Base-by-base conservation (phyloP, 495 filamentous ascomycete species). In the Neurospora sp. region DNA sequence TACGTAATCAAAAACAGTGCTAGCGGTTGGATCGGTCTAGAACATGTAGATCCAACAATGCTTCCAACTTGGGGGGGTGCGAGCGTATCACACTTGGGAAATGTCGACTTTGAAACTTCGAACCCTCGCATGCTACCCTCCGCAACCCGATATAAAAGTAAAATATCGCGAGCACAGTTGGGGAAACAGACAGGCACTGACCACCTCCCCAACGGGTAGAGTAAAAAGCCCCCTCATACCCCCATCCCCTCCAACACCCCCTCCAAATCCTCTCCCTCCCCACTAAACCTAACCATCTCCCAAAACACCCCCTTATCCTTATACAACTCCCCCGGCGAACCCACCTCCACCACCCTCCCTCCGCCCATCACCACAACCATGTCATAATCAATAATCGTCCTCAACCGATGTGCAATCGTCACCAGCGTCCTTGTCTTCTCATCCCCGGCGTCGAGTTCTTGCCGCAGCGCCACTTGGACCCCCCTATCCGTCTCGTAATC, bases 401-500 rank as follows among this genome's bases (percentile, higher is more conserved):
- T 79, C 31, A 87, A 71, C 70, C 86, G 81, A 77, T 88, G 86
- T 3, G 81, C 82, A 37, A 88, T 83, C 3, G 82, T 82, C n/a
- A 89, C 78, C 4, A 89, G 75, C 35, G 86, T 88, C 44, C 83
- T 82, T 7, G 84, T 82, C 31, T 77, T 71, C 9, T 77, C 79
- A 17, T 76, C 72, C 20, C 61, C 53, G 65, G 82, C 75, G 17
- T 84, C 75, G 16, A 85, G 72, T 41, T 84, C 80, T 6, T 79
- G 76, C 1, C 82, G 77, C 40, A 89, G 74, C 3, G 87, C 81
- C 6, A 77, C 75, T 76, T 87, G 86, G 70, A 89, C 86, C 31
- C 82, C 81, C 69, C 80, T 78, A 71, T 89, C 87, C 22, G 87
- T 89, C 73, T 87, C 83, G 40, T 84, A 84, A 70, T 89, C 87